phyloP scores from a whole-genome alignment of 2,329 filamentous ascomycete species.

The Coniochaeta pulveracea region DNA sequence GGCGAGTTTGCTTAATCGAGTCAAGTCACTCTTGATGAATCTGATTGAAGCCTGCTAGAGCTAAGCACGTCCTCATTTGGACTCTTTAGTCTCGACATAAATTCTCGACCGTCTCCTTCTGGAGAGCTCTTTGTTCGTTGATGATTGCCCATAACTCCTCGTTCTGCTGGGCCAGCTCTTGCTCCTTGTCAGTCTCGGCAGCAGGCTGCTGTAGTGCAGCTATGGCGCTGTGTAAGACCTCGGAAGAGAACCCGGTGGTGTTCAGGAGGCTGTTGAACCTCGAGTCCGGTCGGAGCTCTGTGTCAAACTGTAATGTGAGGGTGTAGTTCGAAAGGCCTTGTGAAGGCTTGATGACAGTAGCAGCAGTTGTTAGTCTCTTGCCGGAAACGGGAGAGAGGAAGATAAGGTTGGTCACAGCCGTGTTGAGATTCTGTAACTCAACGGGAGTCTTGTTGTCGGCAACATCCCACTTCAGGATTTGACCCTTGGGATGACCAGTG shows the following conservation, averaged over 20 bases:
- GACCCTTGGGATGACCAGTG: constrained; percentile 72
- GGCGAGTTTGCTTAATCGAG: no score
- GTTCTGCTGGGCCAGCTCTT: constrained; percentile 22
- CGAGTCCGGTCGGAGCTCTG: constrained; percentile 25
- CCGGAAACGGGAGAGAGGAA: constrained; percentile 53
- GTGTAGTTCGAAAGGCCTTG: constrained; percentile 54
- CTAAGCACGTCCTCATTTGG: no score
- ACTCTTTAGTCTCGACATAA: constrained; percentile 16
- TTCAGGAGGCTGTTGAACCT: constrained; percentile 33
- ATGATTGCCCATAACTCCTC: constrained; percentile 27
- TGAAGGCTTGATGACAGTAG: constrained; percentile 70
- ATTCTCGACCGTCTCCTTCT: constrained; percentile 20
- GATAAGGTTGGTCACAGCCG: constrained; percentile 71
- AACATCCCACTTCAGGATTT: constrained; percentile 71
- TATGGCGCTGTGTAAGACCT: constrained; percentile 37
- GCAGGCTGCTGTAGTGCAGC: constrained; percentile 28
- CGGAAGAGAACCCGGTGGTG: constrained; percentile 32
- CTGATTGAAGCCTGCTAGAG: no score
- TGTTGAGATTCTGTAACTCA: constrained; percentile 61
- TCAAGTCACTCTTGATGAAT: no score
- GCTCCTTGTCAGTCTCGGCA: constrained; percentile 17
- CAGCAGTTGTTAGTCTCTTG: constrained; percentile 31
- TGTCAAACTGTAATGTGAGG: constrained; percentile 52
- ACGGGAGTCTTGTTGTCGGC: constrained; percentile 56
- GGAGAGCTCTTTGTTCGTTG: constrained; percentile 23